Percentiles rank a stretch among this genome's conserved stretches.
These are phyloP conservation scores for Clitoria ternatea DNA, from an alignment of 306 rosid species.

Conservation along the genomic window DNA sequence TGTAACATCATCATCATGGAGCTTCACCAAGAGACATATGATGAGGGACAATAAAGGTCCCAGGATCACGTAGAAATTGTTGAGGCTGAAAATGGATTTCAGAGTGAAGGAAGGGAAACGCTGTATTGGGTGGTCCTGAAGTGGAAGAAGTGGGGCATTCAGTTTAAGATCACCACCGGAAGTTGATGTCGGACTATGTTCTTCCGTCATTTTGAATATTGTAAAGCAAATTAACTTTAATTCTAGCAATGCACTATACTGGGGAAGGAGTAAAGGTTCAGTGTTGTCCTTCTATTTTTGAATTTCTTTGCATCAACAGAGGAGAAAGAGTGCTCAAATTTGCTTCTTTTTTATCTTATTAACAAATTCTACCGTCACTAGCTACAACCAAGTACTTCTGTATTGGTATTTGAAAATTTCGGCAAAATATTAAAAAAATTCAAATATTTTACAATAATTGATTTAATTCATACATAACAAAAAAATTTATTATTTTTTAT, in stretches of 20 bases:
- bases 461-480: too few relatives aligned
- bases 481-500: too few relatives aligned
- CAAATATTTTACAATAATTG: too few relatives aligned
- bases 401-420: too few relatives aligned
- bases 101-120: slow-evolving; percentile 21
- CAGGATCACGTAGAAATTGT: slow-evolving; percentile 31
- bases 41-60: slow-evolving; percentile 52
- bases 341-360: neutral
- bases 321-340: slow-evolving; percentile 16
- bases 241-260: neutral
- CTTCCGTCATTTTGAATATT: slow-evolving; percentile 24
- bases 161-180: slow-evolving; percentile 36
- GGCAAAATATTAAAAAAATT: too few relatives aligned
- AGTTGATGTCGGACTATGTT: slow-evolving; percentile 9
- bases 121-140: slow-evolving; percentile 29
- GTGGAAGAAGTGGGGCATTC: slow-evolving; percentile 56
- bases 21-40: slow-evolving; percentile 54
- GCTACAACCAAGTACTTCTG: neutral
- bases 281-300: slow-evolving; percentile 11
- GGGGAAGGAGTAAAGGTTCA: neutral
- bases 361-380: too few relatives aligned
- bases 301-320: neutral
- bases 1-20: slow-evolving; percentile 40
- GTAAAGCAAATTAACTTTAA: neutral
- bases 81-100: slow-evolving; percentile 33